Conservation (phyloP, 768 basidiomycete species). For the Hysterangium stoloniferum region DNA sequence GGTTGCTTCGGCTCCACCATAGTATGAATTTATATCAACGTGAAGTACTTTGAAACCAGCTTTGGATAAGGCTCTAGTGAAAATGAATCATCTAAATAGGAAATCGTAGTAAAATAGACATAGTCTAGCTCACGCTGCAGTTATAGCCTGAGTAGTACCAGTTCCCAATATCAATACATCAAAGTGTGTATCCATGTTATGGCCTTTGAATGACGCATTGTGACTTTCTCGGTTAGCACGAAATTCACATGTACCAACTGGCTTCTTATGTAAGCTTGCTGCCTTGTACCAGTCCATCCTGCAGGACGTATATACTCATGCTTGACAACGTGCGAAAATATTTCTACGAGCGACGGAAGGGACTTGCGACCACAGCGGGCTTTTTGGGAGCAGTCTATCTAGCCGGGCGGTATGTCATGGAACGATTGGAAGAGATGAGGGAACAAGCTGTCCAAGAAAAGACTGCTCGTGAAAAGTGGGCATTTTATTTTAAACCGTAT, state of each 20-base stretch:
- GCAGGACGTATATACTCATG: slow-evolving; percentile 28
- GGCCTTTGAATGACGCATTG: no score
- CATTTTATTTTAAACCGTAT: slow-evolving; percentile 6
- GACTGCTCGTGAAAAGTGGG: slow-evolving; percentile 58
- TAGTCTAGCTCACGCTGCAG: slow-evolving; percentile 68
- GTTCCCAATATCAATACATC: slow-evolving; percentile 37
- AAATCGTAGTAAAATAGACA: not conserved
- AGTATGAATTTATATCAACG: slow-evolving; percentile 76
- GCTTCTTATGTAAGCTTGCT: no score
- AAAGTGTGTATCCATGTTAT: slow-evolving; percentile 21
- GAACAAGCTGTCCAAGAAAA: slow-evolving; percentile 52
- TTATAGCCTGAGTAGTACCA: slow-evolving; percentile 68
- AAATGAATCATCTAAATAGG: slow-evolving; percentile 13
- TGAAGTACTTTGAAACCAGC: slow-evolving; percentile 85
- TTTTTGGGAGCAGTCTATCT: slow-evolving; percentile 58
- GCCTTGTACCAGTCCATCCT: no score
- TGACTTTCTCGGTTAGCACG: no score
- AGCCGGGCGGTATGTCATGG: slow-evolving; percentile 49
- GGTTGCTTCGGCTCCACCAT: slow-evolving; percentile 78
- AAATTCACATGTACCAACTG: no score
- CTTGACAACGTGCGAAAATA: slow-evolving; percentile 37
- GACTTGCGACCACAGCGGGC: slow-evolving; percentile 41
- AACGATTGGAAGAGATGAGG: slow-evolving; percentile 59
- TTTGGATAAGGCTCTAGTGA: slow-evolving; percentile 74
- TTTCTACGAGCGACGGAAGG: slow-evolving; percentile 40